A percentile compares a stretch with the other conserved stretches of the same genome.
phyloP scores from a whole-genome alignment of 2,329 filamentous ascomycete species.

The Endoconidiophora polonica region DNA sequence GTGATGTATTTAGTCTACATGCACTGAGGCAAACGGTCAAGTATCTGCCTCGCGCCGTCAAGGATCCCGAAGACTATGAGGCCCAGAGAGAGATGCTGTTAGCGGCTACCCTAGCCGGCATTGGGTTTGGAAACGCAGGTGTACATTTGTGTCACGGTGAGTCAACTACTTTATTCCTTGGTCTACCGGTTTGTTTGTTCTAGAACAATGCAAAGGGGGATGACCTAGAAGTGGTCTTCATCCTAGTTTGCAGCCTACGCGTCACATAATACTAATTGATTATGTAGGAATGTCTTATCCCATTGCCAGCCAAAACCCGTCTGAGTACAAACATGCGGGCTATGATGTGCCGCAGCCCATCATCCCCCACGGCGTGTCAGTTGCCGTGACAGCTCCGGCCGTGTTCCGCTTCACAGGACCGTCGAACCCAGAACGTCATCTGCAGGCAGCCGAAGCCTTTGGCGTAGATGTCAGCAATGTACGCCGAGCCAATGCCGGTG shows the following conservation, averaged over 20 bases:
- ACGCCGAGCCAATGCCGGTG: slow-evolving; percentile 76
- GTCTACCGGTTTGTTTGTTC: background rate
- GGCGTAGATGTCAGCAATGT: slow-evolving; percentile 79
- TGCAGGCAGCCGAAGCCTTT: slow-evolving; percentile 77
- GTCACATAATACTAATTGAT: background rate
- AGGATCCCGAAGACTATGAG: slow-evolving; percentile 77
- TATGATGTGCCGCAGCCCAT: slow-evolving; percentile 63
- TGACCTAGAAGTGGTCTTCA: background rate
- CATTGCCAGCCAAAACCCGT: slow-evolving; percentile 85
- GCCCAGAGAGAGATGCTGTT: slow-evolving; percentile 93
- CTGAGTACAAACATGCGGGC: slow-evolving; percentile 66
- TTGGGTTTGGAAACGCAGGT: slow-evolving; percentile 94
- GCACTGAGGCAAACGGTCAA: slow-evolving; percentile 73
- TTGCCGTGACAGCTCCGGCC: slow-evolving; percentile 81
- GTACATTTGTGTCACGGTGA: slow-evolving; percentile 59
- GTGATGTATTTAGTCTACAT: slow-evolving; percentile 86
- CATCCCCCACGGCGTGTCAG: slow-evolving; percentile 90
- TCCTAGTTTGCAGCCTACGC: background rate
- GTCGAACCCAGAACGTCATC: slow-evolving; percentile 81
- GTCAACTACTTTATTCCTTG: slow-evolving; percentile 15
- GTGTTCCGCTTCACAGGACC: slow-evolving; percentile 88
- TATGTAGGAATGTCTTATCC: slow-evolving; percentile 78
- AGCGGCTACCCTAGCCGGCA: slow-evolving; percentile 81
- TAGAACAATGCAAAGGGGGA: no score
- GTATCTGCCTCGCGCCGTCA: slow-evolving; percentile 77